Conservation (phyloP, 208 protist species). For the Trypanosomatidae sp. region DNA sequence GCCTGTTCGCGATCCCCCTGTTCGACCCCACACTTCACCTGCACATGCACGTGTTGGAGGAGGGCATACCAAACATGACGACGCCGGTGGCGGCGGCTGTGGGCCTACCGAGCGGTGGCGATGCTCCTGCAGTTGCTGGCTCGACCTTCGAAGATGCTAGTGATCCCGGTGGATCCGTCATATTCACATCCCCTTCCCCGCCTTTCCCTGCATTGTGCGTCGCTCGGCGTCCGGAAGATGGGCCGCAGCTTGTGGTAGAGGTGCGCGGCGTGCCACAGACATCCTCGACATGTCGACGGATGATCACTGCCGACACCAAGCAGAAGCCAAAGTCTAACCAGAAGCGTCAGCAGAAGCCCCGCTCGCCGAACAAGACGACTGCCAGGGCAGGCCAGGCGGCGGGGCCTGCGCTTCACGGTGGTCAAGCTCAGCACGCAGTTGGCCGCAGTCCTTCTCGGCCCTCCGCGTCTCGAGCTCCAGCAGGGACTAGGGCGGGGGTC, state of each 20-base stretch:
- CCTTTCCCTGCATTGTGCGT: constrained; percentile 13
- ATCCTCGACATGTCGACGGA: constrained; percentile 8
- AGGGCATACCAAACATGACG: constrained; percentile 31
- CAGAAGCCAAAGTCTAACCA: neutral
- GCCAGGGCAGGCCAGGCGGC: neutral
- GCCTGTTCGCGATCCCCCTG: constrained; percentile 77
- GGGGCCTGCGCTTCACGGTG: neutral
- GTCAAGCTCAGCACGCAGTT: neutral
- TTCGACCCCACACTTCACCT: constrained; percentile 59
- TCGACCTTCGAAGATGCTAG: neutral
- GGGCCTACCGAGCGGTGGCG: neutral
- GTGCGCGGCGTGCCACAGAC: constrained; percentile 39
- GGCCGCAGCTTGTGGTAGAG: constrained; percentile 50
- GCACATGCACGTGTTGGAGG: constrained; percentile 65
- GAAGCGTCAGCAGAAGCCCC: constrained; percentile 3
- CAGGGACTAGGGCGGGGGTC: constrained; percentile 7
- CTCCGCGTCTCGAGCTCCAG: neutral
- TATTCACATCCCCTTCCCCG: neutral
- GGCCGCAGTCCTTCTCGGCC: neutral
- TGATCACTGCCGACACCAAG: constrained; percentile 2
- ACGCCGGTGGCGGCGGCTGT: constrained; percentile 23
- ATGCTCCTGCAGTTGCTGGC: neutral
- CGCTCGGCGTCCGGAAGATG: constrained; percentile 25
- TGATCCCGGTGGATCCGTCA: neutral
- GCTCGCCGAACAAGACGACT: neutral